phyloP scores from a whole-genome alignment of 2,329 filamentous ascomycete genomes.

The Ophiognomonia clavigignenti-juglandacearum region DNA sequence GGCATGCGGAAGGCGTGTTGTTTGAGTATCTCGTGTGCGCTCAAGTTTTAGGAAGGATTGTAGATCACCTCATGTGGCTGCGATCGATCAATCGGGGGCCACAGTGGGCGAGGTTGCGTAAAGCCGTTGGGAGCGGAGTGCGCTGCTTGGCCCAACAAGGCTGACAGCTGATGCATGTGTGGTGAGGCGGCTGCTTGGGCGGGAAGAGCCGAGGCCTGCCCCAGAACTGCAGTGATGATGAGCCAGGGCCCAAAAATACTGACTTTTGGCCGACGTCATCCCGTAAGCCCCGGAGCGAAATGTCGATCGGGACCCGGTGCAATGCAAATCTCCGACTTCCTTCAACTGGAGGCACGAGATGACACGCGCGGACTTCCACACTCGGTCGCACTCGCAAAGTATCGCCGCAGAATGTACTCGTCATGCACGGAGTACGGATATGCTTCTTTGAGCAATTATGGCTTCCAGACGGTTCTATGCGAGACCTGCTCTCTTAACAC shows the following conservation, averaged over 20 bases:
- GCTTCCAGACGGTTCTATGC: not conserved
- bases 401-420: not conserved
- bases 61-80: not conserved
- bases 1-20: not conserved
- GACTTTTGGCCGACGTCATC: too few relatives aligned
- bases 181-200: not conserved
- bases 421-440: not conserved
- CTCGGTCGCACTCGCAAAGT: not conserved
- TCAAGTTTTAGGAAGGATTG: not conserved
- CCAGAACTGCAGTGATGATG: too few relatives aligned
- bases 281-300: too few relatives aligned
- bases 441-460: too few relatives aligned
- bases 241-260: too few relatives aligned
- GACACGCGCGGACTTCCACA: too few relatives aligned
- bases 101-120: not conserved
- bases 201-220: not conserved
- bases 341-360: too few relatives aligned
- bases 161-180: too few relatives aligned
- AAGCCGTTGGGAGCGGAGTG: too few relatives aligned
- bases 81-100: too few relatives aligned
- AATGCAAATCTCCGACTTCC: conserved; percentile 1
- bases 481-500: not conserved
- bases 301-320: too few relatives aligned
- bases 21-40: not conserved
- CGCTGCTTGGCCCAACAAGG: too few relatives aligned